These are phyloP conservation scores for Backusella australiensis DNA, from an alignment of 192 early-diverging fungal genomes.

Conservation along the genomic window DNA sequence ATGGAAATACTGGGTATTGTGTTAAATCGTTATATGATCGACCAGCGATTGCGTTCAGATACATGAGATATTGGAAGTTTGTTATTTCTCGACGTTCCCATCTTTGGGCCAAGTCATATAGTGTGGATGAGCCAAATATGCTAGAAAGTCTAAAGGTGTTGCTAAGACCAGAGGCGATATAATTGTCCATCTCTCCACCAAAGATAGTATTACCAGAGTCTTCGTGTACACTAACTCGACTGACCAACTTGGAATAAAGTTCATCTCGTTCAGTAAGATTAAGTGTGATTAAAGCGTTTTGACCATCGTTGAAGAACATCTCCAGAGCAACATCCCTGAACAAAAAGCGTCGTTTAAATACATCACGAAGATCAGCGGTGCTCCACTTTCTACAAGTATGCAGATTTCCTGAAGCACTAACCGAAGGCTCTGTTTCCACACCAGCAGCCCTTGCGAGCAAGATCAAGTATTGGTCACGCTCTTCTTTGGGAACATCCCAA, in stretches of 20 bases:
- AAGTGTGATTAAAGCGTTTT: slow-evolving; percentile 74
- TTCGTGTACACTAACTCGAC: slow-evolving; percentile 48
- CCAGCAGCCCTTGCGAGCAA: slow-evolving; percentile 52
- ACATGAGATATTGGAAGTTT: slow-evolving; percentile 97
- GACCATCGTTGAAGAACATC: slow-evolving; percentile 75
- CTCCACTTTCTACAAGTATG: slow-evolving; percentile 51
- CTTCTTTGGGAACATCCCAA: slow-evolving; percentile 60
- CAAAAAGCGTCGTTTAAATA: slow-evolving; percentile 60
- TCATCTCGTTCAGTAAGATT: slow-evolving; percentile 59
- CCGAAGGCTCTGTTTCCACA: slow-evolving; percentile 32
- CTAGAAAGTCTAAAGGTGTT: slow-evolving; percentile 51
- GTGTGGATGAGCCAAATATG: slow-evolving; percentile 60
- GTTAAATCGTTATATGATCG: slow-evolving; percentile 84
- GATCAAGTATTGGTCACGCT: slow-evolving; percentile 58
- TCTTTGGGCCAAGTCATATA: slow-evolving; percentile 68
- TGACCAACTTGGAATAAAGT: slow-evolving; percentile 59
- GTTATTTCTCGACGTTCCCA: slow-evolving; percentile 88
- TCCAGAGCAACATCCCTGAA: slow-evolving; percentile 76
- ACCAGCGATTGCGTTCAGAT: slow-evolving; percentile 87
- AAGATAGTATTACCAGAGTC: slow-evolving; percentile 47
- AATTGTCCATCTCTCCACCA: slow-evolving; percentile 36
- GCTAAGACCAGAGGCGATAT: slow-evolving; percentile 22
- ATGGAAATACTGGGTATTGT: slow-evolving; percentile 97
- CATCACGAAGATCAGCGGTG: slow-evolving; percentile 62
- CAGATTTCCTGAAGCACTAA: slow-evolving; percentile 39